Evolutionary conservation across 352 stramenopile species (phyloP), one percentile per base, ranked within the genome.

Genomic region (Paralagenidium karlingii): DNA sequence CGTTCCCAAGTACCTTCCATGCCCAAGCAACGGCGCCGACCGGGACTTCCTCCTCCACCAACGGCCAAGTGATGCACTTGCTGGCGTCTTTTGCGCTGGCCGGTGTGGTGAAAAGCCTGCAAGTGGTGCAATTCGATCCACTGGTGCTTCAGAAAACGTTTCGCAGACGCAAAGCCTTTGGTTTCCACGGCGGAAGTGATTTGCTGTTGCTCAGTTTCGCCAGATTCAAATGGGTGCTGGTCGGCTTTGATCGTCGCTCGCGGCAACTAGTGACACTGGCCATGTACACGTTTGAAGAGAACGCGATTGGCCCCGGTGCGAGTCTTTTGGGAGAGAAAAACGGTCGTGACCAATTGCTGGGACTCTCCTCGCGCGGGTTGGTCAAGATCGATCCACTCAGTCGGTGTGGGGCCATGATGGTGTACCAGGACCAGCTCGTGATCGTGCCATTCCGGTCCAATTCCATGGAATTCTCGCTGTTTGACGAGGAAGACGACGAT

Each of bases 391-490:
- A 92, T 34, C 68, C 78, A 3, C 75, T 89, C 49, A 80, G 69
- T 21, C 58, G 78, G 8, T 92, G 78, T 48, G 68, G 67, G 3
- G 74, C 75, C 11, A 85, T 92, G 70, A 53, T 92, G 19, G 58
- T 88, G 24, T 92, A 92, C 61, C 53, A 52, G 13, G 77, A 88
- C 46, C 78, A 92, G 47, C 46, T 92, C 21, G 71, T 88, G 7
- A 49, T 92, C 45, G 68, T 92, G 27, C 78, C 78, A 3, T 87
- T 92, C 40, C 53, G 71, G 10, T 84, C 68, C 39, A 78, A 74
- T 38, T 83, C 71, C 6, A 78, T 81, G 52, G 69, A 83, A 44
- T 45, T 82, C 21, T 81, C 71, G 13, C 79, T 85, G 41, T 85
- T 88, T 49, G 69, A 84, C 24, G 68, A 84, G 37, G 67, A 87